Base-by-base conservation (phyloP, 306 rosid species). In the Lupinus albus region DNA sequence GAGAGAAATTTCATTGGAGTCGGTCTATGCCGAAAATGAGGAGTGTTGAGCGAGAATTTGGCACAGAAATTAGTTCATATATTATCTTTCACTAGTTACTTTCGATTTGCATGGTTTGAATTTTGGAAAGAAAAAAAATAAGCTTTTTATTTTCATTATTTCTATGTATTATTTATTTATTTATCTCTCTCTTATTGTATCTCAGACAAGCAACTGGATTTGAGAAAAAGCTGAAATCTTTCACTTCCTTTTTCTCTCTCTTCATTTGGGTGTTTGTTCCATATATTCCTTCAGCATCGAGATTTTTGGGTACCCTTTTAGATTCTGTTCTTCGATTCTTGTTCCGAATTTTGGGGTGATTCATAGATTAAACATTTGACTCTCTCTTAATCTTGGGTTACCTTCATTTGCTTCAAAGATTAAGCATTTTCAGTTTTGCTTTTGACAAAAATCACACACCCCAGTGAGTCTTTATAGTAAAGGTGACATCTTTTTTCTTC, bases 31-130 rank as follows among this genome's bases (percentile, higher is more conserved):
- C 50, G 38, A 73, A 82, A 88, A 70, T 46, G 44, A 75, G 89
- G 84, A 83, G 89, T 59, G 82, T 78, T 76, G 87, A 81, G 85
- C 91, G 85, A 86, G 78, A 68, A 83, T 89, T 80, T 82, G 79
- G 90, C 80, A 84, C 55, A 82, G 4, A 67, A 80, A 71, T 56
- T 4, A 10, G 77, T 61, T 9, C 71, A 48, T 76, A 64, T 51
- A 61, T 51, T 63, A 65, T 64, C 64, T 52, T 71, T 64, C 80
- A 35, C 0, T 65, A 38, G 50, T 52, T 69, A 76, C 80, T 79
- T 65, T 83, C 85, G 90, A 89, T 89, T 85, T 87, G 54, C 82
- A 72, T 67, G 71, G 58, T 74, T 87, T 78, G 64, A 79, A 79
- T 70, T 81, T 79, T 30, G 39, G 67, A 62, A 73, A 73, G 39